These are phyloP conservation scores for Ocimum tenuiflorum DNA, from an alignment of 257 asterid species.

Conservation along the genomic window DNA sequence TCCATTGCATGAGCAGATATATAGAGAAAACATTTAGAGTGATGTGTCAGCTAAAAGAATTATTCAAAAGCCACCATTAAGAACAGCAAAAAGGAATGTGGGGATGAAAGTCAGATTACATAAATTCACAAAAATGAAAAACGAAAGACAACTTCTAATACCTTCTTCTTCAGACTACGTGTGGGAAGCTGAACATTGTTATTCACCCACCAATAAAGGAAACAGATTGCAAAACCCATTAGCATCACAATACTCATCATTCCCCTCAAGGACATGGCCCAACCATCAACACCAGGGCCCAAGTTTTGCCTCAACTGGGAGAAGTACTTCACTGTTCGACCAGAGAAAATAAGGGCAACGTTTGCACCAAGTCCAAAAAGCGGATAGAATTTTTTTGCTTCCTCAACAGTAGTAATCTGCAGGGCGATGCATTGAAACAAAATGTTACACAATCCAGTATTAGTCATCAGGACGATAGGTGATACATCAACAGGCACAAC, in stretches of 20 bases:
- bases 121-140: not conserved
- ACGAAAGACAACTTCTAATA: constrained; percentile 19
- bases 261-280: constrained; percentile 93
- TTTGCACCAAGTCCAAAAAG: constrained; percentile 98
- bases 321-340: constrained; percentile 94
- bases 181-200: constrained; percentile 64
- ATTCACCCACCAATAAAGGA: constrained; percentile 95
- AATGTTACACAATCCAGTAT: not conserved
- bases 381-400: constrained; percentile 94
- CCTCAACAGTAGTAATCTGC: constrained; percentile 89
- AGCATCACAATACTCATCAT: constrained; percentile 94
- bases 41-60: not conserved
- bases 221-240: constrained; percentile 75
- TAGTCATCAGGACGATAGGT: not conserved
- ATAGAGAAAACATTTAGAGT: not conserved
- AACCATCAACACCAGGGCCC: constrained; percentile 98
- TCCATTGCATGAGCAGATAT: not conserved
- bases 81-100: not conserved
- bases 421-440: not conserved
- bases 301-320: constrained; percentile 74
- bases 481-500: not conserved
- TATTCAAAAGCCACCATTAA: not conserved
- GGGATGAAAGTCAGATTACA: not conserved
- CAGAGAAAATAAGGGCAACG: constrained; percentile 89
- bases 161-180: constrained; percentile 95